phyloP scores from a whole-genome alignment of 345 rosid genomes.

The Isatis tinctoria region DNA sequence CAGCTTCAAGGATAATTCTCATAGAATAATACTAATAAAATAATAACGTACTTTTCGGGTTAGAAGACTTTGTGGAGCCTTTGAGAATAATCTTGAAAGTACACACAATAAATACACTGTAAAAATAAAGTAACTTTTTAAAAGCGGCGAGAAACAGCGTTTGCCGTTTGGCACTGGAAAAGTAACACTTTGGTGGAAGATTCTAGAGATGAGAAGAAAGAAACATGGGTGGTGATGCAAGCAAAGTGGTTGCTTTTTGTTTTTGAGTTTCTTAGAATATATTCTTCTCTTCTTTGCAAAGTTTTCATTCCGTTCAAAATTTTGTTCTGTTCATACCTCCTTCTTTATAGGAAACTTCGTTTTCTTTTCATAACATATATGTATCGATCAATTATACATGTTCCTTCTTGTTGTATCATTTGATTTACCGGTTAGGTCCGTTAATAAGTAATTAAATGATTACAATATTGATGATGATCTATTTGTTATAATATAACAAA shows the following conservation, averaged over 20 bases:
- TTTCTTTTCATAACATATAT: not conserved
- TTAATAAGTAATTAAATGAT: no score
- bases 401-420: no score
- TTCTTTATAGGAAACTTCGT: not conserved
- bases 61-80: not conserved
- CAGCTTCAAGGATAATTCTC: not conserved
- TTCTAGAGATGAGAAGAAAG: not conserved
- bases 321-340: not conserved
- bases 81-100: constrained; percentile 7
- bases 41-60: not conserved
- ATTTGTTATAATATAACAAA: no score
- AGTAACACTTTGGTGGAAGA: not conserved
- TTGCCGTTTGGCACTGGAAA: not conserved
- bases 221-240: not conserved
- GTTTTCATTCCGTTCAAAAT: not conserved
- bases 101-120: not conserved
- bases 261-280: not conserved
- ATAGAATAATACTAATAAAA: not conserved
- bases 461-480: no score
- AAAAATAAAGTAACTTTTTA: not conserved
- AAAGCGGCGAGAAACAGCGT: not conserved
- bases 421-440: no score
- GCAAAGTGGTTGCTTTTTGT: constrained; percentile 3
- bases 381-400: no score
- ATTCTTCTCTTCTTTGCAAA: not conserved